Evolutionary conservation across 1,139 yeast species (phyloP).

Genomic region (Hansenula lynferdii): DNA sequence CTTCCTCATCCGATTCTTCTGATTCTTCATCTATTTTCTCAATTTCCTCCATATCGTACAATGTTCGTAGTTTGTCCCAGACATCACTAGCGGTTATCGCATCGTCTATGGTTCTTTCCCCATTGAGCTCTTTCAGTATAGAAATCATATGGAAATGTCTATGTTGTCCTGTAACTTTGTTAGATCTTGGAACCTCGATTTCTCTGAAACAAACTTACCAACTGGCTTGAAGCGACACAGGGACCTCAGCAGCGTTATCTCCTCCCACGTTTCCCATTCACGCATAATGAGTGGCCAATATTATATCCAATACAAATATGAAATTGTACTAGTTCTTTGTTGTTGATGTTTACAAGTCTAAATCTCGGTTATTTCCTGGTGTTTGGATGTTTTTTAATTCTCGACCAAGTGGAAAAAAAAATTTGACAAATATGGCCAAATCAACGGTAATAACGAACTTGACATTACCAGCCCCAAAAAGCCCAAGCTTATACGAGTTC

Average conservation of each 20-base stretch:
- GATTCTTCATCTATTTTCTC: slow-evolving; percentile 36
- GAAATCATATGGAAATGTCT: slow-evolving; percentile 55
- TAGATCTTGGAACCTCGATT: background rate
- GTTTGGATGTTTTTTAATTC: slow-evolving; percentile 5
- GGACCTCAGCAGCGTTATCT: slow-evolving; percentile 58
- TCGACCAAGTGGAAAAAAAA: slow-evolving; percentile 1
- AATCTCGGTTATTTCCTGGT: background rate
- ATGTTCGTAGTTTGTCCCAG: slow-evolving; percentile 48
- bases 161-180: slow-evolving; percentile 37
- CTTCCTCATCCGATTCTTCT: slow-evolving; percentile 13
- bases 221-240: slow-evolving; percentile 68
- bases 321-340: too few relatives aligned
- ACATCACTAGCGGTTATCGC: slow-evolving; percentile 45
- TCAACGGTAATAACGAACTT: too few relatives aligned
- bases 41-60: slow-evolving; percentile 52
- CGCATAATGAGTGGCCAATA: slow-evolving; percentile 18
- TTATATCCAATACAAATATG: too few relatives aligned
- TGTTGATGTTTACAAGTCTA: background rate
- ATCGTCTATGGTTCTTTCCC: slow-evolving; percentile 24
- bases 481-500: too few relatives aligned
- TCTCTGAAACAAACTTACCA: slow-evolving; percentile 22
- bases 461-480: too few relatives aligned
- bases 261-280: slow-evolving; percentile 59
- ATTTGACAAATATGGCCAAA: background rate
- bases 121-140: slow-evolving; percentile 49